A percentile compares a stretch with the other conserved stretches of the same genome.
phyloP scores from a whole-genome alignment of 192 early-diverging fungal genomes.

The Jimgerdemannia lactiflua region DNA sequence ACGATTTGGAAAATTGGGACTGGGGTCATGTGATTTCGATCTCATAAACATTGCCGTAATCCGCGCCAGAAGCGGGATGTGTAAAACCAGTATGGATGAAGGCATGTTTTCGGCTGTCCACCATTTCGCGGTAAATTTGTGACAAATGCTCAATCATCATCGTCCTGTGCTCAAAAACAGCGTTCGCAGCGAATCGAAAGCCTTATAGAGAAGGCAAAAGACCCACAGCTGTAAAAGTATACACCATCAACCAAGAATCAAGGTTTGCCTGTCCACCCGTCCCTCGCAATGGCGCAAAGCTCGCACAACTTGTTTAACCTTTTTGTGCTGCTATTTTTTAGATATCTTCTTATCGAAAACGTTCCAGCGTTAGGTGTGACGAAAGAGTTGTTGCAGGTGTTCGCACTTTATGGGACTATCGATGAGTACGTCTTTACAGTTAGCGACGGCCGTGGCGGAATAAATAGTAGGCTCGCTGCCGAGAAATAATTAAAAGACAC shows the following conservation, averaged over 20 bases:
- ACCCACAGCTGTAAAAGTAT: slow-evolving; percentile 21
- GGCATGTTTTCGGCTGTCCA: no score
- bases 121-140: no score
- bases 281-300: neutral
- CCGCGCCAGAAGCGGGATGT: no score
- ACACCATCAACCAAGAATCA: slow-evolving; percentile 21
- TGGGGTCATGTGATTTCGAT: no score
- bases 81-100: no score
- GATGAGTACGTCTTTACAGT: slow-evolving; percentile 12
- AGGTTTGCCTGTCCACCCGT: slow-evolving; percentile 1
- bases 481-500: neutral
- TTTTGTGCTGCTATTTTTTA: neutral
- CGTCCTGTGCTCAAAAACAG: neutral
- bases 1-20: no score
- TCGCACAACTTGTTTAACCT: neutral
- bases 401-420: slow-evolving; percentile 18
- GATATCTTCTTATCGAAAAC: slow-evolving; percentile 25
- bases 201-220: slow-evolving; percentile 21
- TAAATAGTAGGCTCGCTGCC: neutral
- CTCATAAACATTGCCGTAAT: no score
- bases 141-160: no score
- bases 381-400: slow-evolving; percentile 15
- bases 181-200: slow-evolving; percentile 13
- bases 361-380: slow-evolving; percentile 12
- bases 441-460: neutral